These are phyloP conservation scores for Pseudocercospora ulei DNA, from an alignment of 2,329 filamentous ascomycete species.

Conservation along the genomic window DNA sequence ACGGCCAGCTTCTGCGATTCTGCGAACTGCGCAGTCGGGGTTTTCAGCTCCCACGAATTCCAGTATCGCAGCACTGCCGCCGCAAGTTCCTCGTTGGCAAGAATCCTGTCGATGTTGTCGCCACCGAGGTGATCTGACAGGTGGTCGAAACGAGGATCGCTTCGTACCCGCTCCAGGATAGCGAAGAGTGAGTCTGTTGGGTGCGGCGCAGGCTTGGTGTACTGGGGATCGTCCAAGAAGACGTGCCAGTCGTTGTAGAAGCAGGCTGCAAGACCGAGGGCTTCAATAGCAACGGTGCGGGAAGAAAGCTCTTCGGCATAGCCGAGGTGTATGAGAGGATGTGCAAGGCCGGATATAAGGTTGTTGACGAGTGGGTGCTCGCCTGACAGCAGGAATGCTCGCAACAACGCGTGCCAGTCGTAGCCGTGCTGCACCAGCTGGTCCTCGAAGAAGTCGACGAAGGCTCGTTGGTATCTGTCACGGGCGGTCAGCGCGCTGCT, in stretches of 20 bases:
- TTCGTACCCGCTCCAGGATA: conserved; percentile 58
- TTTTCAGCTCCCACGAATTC: conserved; percentile 69
- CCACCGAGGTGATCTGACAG: conserved; percentile 52
- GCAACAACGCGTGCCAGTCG: conserved; percentile 69
- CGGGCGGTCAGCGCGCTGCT: conserved; percentile 8
- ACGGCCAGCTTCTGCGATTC: conserved; percentile 53
- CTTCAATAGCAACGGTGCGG: conserved; percentile 80
- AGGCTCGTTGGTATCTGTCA: conserved; percentile 70
- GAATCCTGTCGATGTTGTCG: conserved; percentile 57
- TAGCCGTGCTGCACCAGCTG: conserved; percentile 67
- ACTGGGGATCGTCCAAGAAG: conserved; percentile 61
- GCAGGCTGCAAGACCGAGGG: conserved; percentile 58
- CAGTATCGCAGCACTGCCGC: conserved; percentile 71
- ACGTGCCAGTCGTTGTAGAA: conserved; percentile 51
- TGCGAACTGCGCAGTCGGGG: conserved; percentile 65
- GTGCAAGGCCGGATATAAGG: conserved; percentile 68
- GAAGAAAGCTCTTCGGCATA: conserved; percentile 84
- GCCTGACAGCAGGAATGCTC: conserved; percentile 65
- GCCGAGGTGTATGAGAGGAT: conserved; percentile 89
- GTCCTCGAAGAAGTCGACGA: conserved; percentile 92
- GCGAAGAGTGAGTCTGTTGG: conserved; percentile 54
- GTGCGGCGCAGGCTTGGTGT: conserved; percentile 55
- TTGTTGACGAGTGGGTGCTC: conserved; percentile 71
- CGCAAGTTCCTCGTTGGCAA: conserved; percentile 62
- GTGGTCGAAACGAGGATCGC: conserved; percentile 60